Conservation (phyloP, 805 yeast species). For the Zygotorulaspora danielsina region DNA sequence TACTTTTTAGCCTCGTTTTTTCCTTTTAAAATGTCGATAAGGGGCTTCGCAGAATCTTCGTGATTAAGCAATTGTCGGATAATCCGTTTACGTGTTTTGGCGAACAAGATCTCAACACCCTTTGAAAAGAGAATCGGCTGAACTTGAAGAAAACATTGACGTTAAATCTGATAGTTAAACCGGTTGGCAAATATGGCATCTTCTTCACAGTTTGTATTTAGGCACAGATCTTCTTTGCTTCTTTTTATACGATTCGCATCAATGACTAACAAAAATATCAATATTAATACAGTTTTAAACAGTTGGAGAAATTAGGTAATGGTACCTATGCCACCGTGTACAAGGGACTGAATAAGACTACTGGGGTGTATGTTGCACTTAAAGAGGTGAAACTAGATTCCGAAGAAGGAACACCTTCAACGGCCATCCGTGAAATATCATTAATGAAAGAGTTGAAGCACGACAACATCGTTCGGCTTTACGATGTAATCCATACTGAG, state of each 20-base stretch:
- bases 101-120: too few species aligned
- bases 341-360: conserved; percentile 88
- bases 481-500: conserved; percentile 93
- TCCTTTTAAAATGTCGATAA: too few species aligned
- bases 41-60: too few species aligned
- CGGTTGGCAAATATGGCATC: conserved; percentile 24
- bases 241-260: too few species aligned
- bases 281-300: conserved; percentile 33
- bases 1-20: too few species aligned
- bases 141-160: too few species aligned
- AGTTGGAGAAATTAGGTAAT: conserved; percentile 37
- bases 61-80: too few species aligned
- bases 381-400: conserved; percentile 93
- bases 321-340: conserved; percentile 98
- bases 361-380: conserved; percentile 90
- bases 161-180: too few species aligned
- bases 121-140: too few species aligned
- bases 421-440: conserved; percentile 95
- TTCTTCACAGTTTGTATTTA: conserved; percentile 29
- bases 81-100: too few species aligned
- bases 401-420: conserved; percentile 98
- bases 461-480: conserved; percentile 85
- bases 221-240: too few species aligned
- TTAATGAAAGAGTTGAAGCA: conserved; percentile 89
- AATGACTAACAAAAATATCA: too few species aligned